These are phyloP conservation scores for Fusarium robinianum DNA, from an alignment of 2,329 filamentous ascomycete genomes.

Conservation along the genomic window DNA sequence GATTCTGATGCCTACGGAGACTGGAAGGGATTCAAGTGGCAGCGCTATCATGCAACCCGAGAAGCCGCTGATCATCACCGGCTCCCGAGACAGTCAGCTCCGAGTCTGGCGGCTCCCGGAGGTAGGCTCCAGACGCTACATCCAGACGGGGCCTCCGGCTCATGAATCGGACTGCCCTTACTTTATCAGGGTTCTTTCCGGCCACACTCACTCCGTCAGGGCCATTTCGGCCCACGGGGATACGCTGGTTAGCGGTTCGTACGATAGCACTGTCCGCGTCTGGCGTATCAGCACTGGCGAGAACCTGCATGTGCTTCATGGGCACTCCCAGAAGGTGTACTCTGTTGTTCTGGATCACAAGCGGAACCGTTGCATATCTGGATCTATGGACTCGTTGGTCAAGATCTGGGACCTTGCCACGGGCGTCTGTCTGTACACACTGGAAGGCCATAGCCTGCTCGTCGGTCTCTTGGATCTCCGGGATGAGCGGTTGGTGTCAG, in stretches of 20 bases:
- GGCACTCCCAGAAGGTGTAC: slow-evolving; percentile 93
- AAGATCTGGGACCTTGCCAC: slow-evolving; percentile 97
- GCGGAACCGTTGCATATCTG: slow-evolving; percentile 93
- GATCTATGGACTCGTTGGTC: slow-evolving; percentile 97
- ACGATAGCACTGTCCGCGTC: slow-evolving; percentile 91
- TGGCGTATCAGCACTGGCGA: slow-evolving; percentile 98
- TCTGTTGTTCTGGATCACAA: slow-evolving; percentile 92
- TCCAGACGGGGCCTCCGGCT: slow-evolving; percentile 75
- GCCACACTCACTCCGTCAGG: slow-evolving; percentile 91
- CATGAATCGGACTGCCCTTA: slow-evolving; percentile 86
- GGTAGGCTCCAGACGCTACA: slow-evolving; percentile 74
- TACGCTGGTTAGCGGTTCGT: slow-evolving; percentile 95
- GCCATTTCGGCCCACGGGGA: slow-evolving; percentile 95
- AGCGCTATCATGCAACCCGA: slow-evolving; percentile 86
- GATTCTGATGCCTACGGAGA: slow-evolving; percentile 84
- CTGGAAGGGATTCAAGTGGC: slow-evolving; percentile 72
- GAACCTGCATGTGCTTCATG: slow-evolving; percentile 78
- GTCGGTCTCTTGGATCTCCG: slow-evolving; percentile 90
- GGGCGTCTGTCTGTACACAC: slow-evolving; percentile 80
- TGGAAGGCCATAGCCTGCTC: slow-evolving; percentile 90
- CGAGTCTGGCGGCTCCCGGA: slow-evolving; percentile 93
- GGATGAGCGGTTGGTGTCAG: slow-evolving; percentile 88
- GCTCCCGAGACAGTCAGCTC: slow-evolving; percentile 90
- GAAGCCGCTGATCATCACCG: slow-evolving; percentile 94
- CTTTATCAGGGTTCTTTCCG: slow-evolving; percentile 83